phyloP scores from a whole-genome alignment of 2,329 filamentous ascomycete genomes.

The Sclerotinia borealis region DNA sequence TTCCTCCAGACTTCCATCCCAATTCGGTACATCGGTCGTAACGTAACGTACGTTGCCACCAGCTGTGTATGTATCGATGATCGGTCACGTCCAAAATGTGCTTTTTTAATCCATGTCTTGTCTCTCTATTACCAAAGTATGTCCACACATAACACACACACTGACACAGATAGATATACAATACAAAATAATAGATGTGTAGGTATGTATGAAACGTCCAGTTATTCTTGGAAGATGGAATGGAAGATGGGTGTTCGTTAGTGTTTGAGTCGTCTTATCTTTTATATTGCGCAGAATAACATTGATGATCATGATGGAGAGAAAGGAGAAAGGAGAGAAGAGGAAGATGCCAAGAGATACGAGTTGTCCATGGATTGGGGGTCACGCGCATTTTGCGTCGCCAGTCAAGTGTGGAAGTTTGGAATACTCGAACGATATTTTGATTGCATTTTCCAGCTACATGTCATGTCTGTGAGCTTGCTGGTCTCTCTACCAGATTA shows the following conservation, averaged over 20 bases:
- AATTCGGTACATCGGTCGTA: too few species aligned
- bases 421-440: not conserved
- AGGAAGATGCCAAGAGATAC: not conserved
- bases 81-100: not conserved
- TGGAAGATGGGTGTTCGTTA: too few species aligned
- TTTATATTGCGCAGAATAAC: not conserved
- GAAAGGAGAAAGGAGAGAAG: too few species aligned
- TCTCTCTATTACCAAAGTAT: conserved; percentile 11
- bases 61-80: not conserved
- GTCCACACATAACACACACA: not conserved
- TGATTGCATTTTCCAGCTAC: not conserved
- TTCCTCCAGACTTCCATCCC: too few species aligned
- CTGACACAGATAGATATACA: not conserved
- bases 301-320: too few species aligned
- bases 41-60: not conserved
- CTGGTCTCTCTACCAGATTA: not conserved
- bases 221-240: too few species aligned
- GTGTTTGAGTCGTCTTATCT: not conserved
- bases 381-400: not conserved
- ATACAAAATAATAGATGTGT: too few species aligned
- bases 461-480: not conserved
- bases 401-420: not conserved
- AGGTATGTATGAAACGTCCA: not conserved
- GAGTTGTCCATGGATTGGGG: not conserved
- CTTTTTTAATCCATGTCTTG: not conserved